Conservation (phyloP, 257 asterid species). For the Solanum medicagineum region DNA sequence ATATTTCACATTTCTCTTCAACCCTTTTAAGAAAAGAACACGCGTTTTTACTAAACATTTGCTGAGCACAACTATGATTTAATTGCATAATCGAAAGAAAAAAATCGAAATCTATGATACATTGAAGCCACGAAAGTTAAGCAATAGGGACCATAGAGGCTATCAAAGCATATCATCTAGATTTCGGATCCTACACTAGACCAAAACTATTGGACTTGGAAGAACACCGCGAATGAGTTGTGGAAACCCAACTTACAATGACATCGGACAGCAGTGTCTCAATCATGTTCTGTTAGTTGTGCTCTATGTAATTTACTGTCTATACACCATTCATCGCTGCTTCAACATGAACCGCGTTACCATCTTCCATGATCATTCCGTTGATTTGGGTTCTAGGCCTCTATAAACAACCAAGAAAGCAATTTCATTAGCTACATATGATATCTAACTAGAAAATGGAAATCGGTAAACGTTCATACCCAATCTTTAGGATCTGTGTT, state of each 20-base stretch:
- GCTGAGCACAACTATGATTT: background rate
- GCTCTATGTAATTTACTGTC: background rate
- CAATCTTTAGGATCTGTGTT: slow-evolving; percentile 36
- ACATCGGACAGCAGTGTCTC: background rate
- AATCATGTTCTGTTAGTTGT: background rate
- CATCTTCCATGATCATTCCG: slow-evolving; percentile 36
- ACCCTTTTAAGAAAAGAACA: background rate
- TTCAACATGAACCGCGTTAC: slow-evolving; percentile 25
- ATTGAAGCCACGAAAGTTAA: slow-evolving; percentile 6
- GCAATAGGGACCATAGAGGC: background rate
- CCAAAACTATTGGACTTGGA: background rate
- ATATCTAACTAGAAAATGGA: background rate
- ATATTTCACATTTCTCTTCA: background rate
- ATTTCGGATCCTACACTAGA: slow-evolving; percentile 3
- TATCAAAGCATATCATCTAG: background rate
- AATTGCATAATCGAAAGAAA: background rate
- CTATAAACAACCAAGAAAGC: slow-evolving; percentile 14
- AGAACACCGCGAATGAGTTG: background rate
- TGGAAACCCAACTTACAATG: background rate
- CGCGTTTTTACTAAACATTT: background rate
- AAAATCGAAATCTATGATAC: slow-evolving; percentile 8
- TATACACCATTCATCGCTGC: slow-evolving; percentile 19
- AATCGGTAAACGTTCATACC: slow-evolving; percentile 13
- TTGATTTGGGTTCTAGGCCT: slow-evolving; percentile 42
- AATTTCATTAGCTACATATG: background rate